Evolutionary conservation across 2,329 filamentous ascomycete genomes (phyloP).

Genomic region (Lojkania enalia): DNA sequence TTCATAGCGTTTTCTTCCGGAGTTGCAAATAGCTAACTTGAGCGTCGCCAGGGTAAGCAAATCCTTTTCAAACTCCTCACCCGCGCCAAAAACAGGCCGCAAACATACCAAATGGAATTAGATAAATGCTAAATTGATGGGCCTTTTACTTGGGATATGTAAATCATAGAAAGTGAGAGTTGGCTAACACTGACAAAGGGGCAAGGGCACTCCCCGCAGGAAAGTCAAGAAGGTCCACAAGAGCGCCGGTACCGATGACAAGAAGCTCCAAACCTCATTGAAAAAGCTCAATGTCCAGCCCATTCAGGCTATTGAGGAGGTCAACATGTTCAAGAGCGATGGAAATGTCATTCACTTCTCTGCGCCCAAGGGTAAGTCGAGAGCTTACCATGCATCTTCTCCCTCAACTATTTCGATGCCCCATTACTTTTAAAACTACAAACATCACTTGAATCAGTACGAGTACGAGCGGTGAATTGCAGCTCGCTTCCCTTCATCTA

Average conservation of each 20-base stretch:
- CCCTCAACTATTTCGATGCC: background rate
- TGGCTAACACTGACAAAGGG: slow-evolving; percentile 58
- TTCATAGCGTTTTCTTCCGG: slow-evolving; percentile 1
- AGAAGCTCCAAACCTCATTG: slow-evolving; percentile 95
- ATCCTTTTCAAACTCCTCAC: slow-evolving; percentile 10
- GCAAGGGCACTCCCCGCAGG: slow-evolving; percentile 96
- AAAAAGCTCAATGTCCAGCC: slow-evolving; percentile 99
- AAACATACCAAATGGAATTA: background rate
- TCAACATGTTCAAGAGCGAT: slow-evolving; percentile 99
- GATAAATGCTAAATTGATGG: background rate
- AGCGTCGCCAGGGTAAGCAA: slow-evolving; percentile 37
- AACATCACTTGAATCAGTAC: too few species aligned
- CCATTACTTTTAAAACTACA: too few species aligned
- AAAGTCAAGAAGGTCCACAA: slow-evolving; percentile 98
- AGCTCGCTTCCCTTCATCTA: too few species aligned
- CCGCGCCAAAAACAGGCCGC: background rate
- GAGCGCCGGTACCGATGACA: slow-evolving; percentile 92
- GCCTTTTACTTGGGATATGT: background rate
- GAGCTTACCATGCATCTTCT: slow-evolving; percentile 1
- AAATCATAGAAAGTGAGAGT: too few species aligned
- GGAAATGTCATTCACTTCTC: slow-evolving; percentile 99
- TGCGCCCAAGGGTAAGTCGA: slow-evolving; percentile 83
- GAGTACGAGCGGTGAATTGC: too few species aligned
- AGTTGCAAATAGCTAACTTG: slow-evolving; percentile 24
- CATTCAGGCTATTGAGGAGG: slow-evolving; percentile 99